These are phyloP conservation scores for Hansfordia pulvinata DNA, from an alignment of 2,329 filamentous ascomycete species.

Conservation along the genomic window DNA sequence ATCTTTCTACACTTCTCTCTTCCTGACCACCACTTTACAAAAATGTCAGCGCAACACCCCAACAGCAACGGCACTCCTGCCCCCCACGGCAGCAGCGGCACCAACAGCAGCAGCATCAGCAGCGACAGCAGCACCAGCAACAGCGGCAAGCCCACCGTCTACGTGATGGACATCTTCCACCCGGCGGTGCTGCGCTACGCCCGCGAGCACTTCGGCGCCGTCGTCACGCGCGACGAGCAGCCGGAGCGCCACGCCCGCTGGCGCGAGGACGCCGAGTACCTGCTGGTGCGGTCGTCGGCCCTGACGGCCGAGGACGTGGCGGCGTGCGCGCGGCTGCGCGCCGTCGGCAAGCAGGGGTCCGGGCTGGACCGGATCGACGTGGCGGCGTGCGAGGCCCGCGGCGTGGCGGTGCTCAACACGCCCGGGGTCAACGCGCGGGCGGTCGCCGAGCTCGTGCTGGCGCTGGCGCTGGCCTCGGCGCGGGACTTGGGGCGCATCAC, in stretches of 20 bases:
- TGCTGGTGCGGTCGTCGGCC: conserved; percentile 22
- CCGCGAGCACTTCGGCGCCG: conserved; percentile 22
- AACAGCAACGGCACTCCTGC: too few species aligned
- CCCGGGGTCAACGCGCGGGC: conserved; percentile 28
- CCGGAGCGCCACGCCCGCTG: conserved; percentile 24
- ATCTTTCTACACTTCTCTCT: too few species aligned
- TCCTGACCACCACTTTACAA: too few species aligned
- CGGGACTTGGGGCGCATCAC: conserved; percentile 17
- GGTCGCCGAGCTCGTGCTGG: conserved; percentile 24
- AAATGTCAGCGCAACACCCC: too few species aligned
- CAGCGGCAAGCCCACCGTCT: conserved; percentile 21
- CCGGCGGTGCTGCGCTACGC: conserved; percentile 19
- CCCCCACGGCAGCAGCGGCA: too few species aligned
- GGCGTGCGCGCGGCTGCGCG: conserved; percentile 19
- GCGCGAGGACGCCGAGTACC: conserved; percentile 22
- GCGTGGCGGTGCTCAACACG: conserved; percentile 30
- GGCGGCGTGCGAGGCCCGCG: conserved; percentile 20
- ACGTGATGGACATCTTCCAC: conserved; percentile 24
- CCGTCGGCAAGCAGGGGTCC: conserved; percentile 32
- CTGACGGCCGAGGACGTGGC: conserved; percentile 23
- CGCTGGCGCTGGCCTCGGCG: conserved; percentile 20
- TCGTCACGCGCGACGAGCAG: conserved; percentile 19
- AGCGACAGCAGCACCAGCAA: neutral
- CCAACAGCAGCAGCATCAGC: too few species aligned
- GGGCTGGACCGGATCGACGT: conserved; percentile 31